phyloP scores from a whole-genome alignment of 2,329 filamentous ascomycete genomes.

The Ophiostoma ulmi region DNA sequence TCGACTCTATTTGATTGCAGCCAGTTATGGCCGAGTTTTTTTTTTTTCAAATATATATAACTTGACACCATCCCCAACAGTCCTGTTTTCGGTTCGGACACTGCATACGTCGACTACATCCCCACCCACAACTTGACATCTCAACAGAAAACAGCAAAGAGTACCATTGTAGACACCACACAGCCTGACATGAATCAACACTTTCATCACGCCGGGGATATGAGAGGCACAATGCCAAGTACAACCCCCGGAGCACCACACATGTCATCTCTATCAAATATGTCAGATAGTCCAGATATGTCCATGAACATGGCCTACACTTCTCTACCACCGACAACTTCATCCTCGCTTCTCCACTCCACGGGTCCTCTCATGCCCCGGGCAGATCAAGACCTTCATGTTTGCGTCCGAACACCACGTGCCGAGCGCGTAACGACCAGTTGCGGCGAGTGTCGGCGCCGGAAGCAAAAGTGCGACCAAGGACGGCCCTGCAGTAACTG shows the following conservation, averaged over 20 bases:
- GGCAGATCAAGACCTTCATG: neutral
- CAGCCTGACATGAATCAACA: neutral
- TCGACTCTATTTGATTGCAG: neutral
- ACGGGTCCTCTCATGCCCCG: neutral
- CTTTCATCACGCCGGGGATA: neutral
- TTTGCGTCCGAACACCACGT: conserved; percentile 24
- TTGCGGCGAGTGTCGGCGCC: conserved; percentile 45
- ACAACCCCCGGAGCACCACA: neutral
- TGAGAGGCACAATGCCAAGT: neutral
- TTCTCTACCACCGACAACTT: neutral
- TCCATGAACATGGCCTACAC: neutral
- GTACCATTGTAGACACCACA: neutral
- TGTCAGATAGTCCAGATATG: neutral
- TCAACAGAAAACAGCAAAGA: neutral
- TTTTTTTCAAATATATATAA: neutral
- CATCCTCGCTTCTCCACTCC: neutral
- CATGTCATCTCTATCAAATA: neutral
- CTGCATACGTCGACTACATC: neutral
- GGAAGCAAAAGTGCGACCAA: conserved; percentile 52
- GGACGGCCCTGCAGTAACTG: conserved; percentile 52
- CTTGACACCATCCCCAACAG: neutral
- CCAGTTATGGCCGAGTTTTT: neutral
- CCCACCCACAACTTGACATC: neutral
- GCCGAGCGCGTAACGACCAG: conserved; percentile 36
- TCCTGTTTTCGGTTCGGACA: neutral